These are phyloP conservation scores for Myxozyma mucilagina DNA, from an alignment of 805 yeast species.

Conservation along the genomic window DNA sequence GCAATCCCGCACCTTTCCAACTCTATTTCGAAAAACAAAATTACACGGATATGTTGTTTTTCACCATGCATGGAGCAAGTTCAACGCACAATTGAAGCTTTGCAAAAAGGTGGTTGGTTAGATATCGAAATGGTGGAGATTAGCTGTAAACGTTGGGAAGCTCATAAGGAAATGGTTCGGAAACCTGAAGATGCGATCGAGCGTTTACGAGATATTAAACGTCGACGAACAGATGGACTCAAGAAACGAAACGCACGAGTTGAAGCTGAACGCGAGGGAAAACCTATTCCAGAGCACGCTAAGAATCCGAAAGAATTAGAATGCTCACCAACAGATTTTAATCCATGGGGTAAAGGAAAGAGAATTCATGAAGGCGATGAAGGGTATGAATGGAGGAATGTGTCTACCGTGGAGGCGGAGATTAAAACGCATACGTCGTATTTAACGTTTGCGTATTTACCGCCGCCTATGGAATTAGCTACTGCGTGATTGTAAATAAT, in stretches of 20 bases:
- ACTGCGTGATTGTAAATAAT: not conserved
- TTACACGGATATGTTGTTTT: constrained; percentile 84
- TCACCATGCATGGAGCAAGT: constrained; percentile 99
- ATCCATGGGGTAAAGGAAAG: constrained; percentile 85
- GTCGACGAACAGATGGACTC: constrained; percentile 58
- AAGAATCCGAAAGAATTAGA: constrained; percentile 5
- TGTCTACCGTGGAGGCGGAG: constrained; percentile 81
- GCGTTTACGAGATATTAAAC: constrained; percentile 75
- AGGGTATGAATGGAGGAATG: constrained; percentile 74
- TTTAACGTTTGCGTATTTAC: constrained; percentile 76
- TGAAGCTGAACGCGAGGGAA: constrained; percentile 8
- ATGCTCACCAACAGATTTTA: constrained; percentile 27
- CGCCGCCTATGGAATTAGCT: constrained; percentile 36
- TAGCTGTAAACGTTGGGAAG: constrained; percentile 81
- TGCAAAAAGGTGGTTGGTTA: constrained; percentile 78
- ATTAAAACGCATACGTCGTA: constrained; percentile 93
- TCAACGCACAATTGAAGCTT: constrained; percentile 73
- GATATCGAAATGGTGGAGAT: constrained; percentile 90
- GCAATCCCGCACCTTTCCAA: constrained; percentile 75
- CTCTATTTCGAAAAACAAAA: constrained; percentile 56
- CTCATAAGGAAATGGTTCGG: constrained; percentile 84
- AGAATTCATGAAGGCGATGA: constrained; percentile 87
- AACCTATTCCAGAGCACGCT: constrained; percentile 30
- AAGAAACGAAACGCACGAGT: constrained; percentile 37
- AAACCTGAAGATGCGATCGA: constrained; percentile 76